Conservation (phyloP, 2,329 filamentous ascomycete species). For the Alternaria sp. region DNA sequence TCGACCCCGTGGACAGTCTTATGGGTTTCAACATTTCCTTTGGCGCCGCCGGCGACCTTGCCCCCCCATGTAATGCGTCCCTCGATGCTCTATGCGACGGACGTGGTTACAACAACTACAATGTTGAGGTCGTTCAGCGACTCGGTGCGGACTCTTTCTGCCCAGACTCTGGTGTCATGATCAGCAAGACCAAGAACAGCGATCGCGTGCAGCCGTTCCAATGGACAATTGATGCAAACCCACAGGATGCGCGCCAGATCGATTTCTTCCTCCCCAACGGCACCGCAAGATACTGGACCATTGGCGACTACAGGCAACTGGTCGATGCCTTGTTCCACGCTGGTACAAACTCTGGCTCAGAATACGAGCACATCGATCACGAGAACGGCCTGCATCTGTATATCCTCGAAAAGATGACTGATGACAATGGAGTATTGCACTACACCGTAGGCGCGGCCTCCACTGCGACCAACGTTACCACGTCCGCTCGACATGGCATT, state of each 20-base stretch:
- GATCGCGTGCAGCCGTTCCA: conserved; percentile 57
- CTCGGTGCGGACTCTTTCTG: conserved; percentile 63
- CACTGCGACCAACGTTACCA: conserved; percentile 44
- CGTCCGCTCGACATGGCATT: conserved; percentile 45
- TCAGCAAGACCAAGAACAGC: conserved; percentile 60
- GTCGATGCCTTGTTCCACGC: conserved; percentile 63
- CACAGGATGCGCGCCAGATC: conserved; percentile 58
- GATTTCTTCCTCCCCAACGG: conserved; percentile 61
- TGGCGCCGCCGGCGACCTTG: conserved; percentile 50
- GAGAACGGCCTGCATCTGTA: conserved; percentile 60
- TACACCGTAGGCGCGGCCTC: conserved; percentile 59
- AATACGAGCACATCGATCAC: conserved; percentile 58
- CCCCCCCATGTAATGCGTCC: conserved; percentile 52
- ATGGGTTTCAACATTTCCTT: conserved; percentile 59
- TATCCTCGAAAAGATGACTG: conserved; percentile 53
- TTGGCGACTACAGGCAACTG: conserved; percentile 62
- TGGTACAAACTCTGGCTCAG: conserved; percentile 59
- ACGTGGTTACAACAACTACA: conserved; percentile 59
- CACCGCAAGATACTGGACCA: conserved; percentile 54
- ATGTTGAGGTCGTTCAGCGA: conserved; percentile 61
- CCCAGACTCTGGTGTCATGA: conserved; percentile 60
- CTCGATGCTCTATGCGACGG: conserved; percentile 60
- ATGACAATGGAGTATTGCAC: conserved; percentile 53
- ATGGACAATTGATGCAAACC: conserved; percentile 63
- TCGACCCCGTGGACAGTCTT: conserved; percentile 50